Base-by-base conservation (phyloP, 2,329 filamentous ascomycete species). In the Scedosporium dehoogii region DNA sequence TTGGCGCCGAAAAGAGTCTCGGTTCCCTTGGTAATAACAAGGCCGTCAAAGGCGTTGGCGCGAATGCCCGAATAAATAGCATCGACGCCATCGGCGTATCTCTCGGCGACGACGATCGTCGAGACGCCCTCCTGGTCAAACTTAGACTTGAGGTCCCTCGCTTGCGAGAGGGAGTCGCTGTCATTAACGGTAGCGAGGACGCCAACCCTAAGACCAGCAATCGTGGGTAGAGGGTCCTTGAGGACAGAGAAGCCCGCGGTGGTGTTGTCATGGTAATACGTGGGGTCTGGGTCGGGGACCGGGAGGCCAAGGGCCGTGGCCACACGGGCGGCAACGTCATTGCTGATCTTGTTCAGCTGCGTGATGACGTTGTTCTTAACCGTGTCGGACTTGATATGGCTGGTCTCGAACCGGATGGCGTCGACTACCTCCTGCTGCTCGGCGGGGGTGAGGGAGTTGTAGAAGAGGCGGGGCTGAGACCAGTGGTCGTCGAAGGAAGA, bases 381-480 rank as follows among this genome's bases (percentile, higher is more conserved):
- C 14, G 59, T 83, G 1, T 78, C 69, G 0, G 83, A 85, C 67
- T 78, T 75, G 41, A 91, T 68, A 14, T 88, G 81, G 23, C 84
- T 80, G 0, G 80, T 81, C 74, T 91, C 88, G 71, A 91, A 90
- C 29, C 88, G 85, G 62, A 91, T 84, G 0, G 86, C 87, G 70
- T 91, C 87, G 74, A 91, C 79, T 46, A 91, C 72, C 69, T 89
- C 86, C 69, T 91, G 87, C 74, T 89, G 85, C 73, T 93, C 90
- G 3, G 84, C 76, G 0, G 80, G 74, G 0, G 84, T 83, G 67
- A 93, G 73, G 16, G 88, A 92, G 77, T 93, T 93, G 77, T 86
- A 93, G 77, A 94, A 94, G 1, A 93, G 78, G 70, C 92, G 89
- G 0, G 90, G 89, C 72, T 94, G 90, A 59, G 82, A 86, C 73